Evolutionary conservation across 2,329 filamentous ascomycete species (phyloP).

Genomic region (Chaetothyriales sp.): DNA sequence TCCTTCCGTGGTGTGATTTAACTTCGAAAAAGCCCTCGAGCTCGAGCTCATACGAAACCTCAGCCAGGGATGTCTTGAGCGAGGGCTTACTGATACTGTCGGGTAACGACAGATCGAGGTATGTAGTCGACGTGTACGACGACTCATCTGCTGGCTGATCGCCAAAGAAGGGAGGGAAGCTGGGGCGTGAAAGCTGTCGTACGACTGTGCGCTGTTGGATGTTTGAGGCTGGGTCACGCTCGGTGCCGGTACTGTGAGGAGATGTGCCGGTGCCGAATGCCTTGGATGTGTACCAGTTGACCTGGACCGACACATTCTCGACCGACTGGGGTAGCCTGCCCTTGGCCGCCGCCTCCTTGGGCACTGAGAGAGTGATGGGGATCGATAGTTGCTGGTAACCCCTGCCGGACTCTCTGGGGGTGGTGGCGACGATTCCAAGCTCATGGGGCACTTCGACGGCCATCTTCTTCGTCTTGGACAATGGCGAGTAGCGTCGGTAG

Average conservation of each 20-base stretch:
- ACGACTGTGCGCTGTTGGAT: conserved; percentile 7
- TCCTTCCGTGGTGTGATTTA: background rate
- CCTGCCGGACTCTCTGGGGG: conserved; percentile 5
- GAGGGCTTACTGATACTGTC: conserved; percentile 9
- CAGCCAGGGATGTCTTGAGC: conserved; percentile 7
- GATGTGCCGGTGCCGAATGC: conserved; percentile 4
- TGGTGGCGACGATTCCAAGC: conserved; percentile 6
- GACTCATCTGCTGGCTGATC: background rate
- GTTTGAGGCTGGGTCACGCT: conserved; percentile 1
- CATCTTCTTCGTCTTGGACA: conserved; percentile 5
- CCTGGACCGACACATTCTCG: conserved; percentile 7
- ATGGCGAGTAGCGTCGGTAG: background rate
- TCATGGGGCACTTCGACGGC: conserved; percentile 7
- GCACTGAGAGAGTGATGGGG: conserved; percentile 7
- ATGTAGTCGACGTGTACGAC: conserved; percentile 8
- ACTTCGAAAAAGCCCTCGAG: conserved; percentile 7
- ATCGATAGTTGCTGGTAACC: conserved; percentile 8
- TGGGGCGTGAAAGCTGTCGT: conserved; percentile 5
- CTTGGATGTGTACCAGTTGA: conserved; percentile 9
- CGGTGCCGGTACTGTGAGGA: conserved; percentile 1
- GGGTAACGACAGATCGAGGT: conserved; percentile 10
- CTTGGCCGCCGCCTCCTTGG: conserved; percentile 1
- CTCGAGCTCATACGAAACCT: conserved; percentile 8
- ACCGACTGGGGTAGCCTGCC: background rate
- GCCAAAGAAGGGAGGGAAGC: conserved; percentile 9